These are phyloP conservation scores for Mrakia blollopis DNA, from an alignment of 768 basidiomycete species.

Conservation along the genomic window DNA sequence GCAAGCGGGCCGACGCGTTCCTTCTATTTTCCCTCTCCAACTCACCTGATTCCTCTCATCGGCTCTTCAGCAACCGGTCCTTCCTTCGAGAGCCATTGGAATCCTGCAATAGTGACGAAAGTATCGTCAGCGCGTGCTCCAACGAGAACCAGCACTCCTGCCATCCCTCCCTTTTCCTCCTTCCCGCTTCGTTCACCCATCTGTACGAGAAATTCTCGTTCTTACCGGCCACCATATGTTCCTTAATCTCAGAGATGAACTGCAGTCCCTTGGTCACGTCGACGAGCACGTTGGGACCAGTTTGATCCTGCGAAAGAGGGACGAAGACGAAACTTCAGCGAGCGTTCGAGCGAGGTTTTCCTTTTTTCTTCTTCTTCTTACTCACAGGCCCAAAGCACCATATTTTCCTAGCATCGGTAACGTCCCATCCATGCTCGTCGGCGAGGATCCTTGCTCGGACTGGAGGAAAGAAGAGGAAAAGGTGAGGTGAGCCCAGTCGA, in stretches of 20 bases:
- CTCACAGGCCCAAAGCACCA: slow-evolving; percentile 57
- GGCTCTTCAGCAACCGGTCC: slow-evolving; percentile 94
- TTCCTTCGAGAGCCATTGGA: slow-evolving; percentile 99
- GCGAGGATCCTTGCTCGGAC: slow-evolving; percentile 75
- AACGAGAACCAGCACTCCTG: too few relatives aligned
- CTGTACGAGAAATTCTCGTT: too few relatives aligned
- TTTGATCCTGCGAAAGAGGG: slow-evolving; percentile 61
- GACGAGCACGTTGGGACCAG: slow-evolving; percentile 91
- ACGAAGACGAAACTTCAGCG: background rate
- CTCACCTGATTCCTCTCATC: slow-evolving; percentile 86
- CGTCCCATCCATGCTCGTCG: slow-evolving; percentile 77
- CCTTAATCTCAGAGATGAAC: slow-evolving; percentile 99
- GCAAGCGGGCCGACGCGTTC: too few relatives aligned
- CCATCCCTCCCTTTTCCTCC: too few relatives aligned
- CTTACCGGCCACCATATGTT: slow-evolving; percentile 97
- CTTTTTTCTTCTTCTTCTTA: background rate
- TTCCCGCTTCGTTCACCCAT: too few relatives aligned
- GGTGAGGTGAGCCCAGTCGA: background rate
- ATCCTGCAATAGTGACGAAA: too few relatives aligned
- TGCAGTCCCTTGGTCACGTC: slow-evolving; percentile 92
- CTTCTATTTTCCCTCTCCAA: too few relatives aligned
- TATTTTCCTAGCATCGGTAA: slow-evolving; percentile 98
- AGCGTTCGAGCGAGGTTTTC: background rate
- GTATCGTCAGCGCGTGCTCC: too few relatives aligned
- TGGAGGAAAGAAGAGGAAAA: background rate